These are phyloP conservation scores for Suillus hirtellus DNA, from an alignment of 768 basidiomycete genomes.

Conservation along the genomic window DNA sequence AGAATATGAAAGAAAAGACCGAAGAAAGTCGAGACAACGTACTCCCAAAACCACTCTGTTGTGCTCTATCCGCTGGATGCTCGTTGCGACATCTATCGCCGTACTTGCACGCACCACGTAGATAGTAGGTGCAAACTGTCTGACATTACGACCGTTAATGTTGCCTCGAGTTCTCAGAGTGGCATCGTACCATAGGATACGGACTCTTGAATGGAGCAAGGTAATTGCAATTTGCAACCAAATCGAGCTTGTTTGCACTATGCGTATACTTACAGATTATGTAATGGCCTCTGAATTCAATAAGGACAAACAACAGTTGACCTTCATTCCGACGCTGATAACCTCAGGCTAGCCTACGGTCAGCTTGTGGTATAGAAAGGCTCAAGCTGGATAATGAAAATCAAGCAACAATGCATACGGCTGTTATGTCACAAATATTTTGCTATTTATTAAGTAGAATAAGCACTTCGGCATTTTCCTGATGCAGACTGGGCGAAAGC, in stretches of 20 bases:
- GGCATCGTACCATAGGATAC: slow-evolving; percentile 1
- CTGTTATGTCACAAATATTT: too few relatives aligned
- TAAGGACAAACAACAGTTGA: slow-evolving; percentile 18
- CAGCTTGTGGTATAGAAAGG: too few relatives aligned
- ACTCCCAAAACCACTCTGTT: slow-evolving; percentile 51
- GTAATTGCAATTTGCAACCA: not conserved
- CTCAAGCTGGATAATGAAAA: too few relatives aligned
- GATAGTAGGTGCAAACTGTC: slow-evolving; percentile 62
- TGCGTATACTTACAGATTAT: slow-evolving; percentile 13
- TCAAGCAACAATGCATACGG: too few relatives aligned
- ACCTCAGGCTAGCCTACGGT: too few relatives aligned
- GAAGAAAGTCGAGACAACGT: slow-evolving; percentile 27
- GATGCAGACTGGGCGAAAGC: too few relatives aligned
- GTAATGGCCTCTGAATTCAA: slow-evolving; percentile 17
- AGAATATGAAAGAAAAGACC: slow-evolving; percentile 16
- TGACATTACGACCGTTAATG: slow-evolving; percentile 23
- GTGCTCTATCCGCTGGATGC: slow-evolving; percentile 46
- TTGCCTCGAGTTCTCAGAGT: not conserved
- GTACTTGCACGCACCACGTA: slow-evolving; percentile 66
- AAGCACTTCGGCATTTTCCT: too few relatives aligned
- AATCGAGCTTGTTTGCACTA: slow-evolving; percentile 8
- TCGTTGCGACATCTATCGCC: slow-evolving; percentile 67
- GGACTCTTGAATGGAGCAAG: not conserved
- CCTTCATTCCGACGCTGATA: too few relatives aligned
- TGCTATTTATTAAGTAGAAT: too few relatives aligned